These are phyloP conservation scores for Blastobotrys peoriensis DNA, from an alignment of 805 yeast species.

Conservation along the genomic window DNA sequence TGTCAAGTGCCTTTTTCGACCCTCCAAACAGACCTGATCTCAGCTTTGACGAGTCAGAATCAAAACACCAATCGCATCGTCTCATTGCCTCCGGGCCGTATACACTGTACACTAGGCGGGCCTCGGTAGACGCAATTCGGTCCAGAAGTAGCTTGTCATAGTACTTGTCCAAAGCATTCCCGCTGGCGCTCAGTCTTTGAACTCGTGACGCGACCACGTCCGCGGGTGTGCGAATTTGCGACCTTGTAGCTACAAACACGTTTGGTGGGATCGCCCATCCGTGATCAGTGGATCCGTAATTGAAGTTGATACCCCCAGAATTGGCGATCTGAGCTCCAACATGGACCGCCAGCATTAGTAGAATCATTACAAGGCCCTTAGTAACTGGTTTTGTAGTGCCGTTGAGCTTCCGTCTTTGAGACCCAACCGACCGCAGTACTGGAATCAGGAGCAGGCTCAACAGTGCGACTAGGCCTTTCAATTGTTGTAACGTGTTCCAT, in stretches of 20 bases:
- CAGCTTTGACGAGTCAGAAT: conserved; percentile 7
- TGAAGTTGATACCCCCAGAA: background rate
- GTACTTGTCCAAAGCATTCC: conserved; percentile 1
- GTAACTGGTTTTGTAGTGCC: background rate
- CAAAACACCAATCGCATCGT: conserved; percentile 20
- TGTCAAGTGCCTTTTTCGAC: background rate
- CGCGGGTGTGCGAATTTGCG: conserved; percentile 17
- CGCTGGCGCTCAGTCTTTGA: conserved; percentile 3
- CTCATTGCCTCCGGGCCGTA: conserved; percentile 21
- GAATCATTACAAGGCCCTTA: background rate
- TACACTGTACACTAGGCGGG: conserved; percentile 16
- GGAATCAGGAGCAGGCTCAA: background rate
- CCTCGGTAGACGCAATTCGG: conserved; percentile 12
- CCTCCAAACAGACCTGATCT: too few species aligned
- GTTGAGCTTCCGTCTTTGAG: background rate
- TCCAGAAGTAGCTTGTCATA: conserved; percentile 11
- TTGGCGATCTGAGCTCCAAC: background rate
- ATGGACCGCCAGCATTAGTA: background rate
- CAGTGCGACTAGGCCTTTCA: background rate
- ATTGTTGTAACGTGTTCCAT: background rate
- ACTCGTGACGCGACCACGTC: conserved; percentile 15
- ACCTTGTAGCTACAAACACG: conserved; percentile 13
- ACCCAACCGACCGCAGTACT: background rate
- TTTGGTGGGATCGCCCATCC: conserved; percentile 11
- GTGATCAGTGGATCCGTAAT: background rate